Base-by-base conservation (phyloP, 1,284 basidiomycete species). In the Lentinus polychrous region DNA sequence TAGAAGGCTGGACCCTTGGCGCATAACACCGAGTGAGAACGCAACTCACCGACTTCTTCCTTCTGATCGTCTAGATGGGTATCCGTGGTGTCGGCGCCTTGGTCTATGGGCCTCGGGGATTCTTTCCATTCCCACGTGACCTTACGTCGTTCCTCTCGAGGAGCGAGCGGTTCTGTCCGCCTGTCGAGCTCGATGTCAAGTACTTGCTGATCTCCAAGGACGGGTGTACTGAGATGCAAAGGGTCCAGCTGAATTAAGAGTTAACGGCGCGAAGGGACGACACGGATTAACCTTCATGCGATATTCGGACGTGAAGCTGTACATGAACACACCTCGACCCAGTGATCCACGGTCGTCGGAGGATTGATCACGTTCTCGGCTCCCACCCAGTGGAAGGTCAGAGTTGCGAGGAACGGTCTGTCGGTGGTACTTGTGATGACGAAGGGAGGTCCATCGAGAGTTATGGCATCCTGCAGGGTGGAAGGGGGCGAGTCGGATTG, bases 181-280 rank as follows among this genome's bases (percentile, higher is more conserved):
- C 77, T 77, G 56, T 87, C 80, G 11, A 89, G 72, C 54, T 86
- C 85, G 17, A 86, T 66, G 56, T 89, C 86, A 34, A 85, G 64
- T 14, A 87, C 68, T 57, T 89, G 85, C 55, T 86, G 81, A 48
- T 83, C 83, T 3, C 86, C 85, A 2, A 74, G 58, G 3, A 72
- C 71, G 4, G 79, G 69, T 22, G 66, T 63, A n/a, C 59, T 51
- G 22, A 68, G 66, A 48, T 71, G 76, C 22, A 78, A 62, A 34
- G 73, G 72, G 61, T 87, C 84, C 46, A 88, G 67, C 85, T 88
- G 57, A 27, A 17, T 11, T n/a, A n/a, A 17, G 8, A 14, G 35
- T 23, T 14, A 46, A n/a, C n/a, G n/a, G n/a, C n/a, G n/a, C n/a
- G n/a, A n/a, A n/a, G n/a, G 34, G 42, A 43, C 32, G 20, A 6